A percentile compares a stretch with the other conserved stretches of the same genome.
Evolutionary conservation across 495 filamentous ascomycete genomes (phyloP).

Genomic region (Penicillium salamii): DNA sequence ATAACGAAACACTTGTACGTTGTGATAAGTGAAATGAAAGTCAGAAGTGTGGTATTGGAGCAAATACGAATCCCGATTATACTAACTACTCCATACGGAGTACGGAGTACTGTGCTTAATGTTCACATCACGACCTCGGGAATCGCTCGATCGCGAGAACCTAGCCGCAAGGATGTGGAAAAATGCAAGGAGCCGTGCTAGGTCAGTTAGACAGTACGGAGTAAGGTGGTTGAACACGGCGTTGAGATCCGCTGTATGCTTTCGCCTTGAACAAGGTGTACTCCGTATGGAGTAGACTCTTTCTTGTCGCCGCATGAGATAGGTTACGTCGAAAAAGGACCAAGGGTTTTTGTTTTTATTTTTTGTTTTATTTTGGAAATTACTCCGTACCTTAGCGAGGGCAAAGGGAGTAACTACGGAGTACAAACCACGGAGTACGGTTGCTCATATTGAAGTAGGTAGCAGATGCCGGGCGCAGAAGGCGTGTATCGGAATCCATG

Average conservation of each 20-base stretch:
- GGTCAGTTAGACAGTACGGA: slow-evolving; percentile 10
- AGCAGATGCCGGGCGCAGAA: slow-evolving; percentile 12
- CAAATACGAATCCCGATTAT: background rate
- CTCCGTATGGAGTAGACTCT: background rate
- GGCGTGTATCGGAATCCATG: slow-evolving; percentile 9
- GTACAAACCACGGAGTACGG: no score
- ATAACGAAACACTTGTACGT: background rate
- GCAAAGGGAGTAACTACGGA: no score
- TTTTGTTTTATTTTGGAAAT: no score
- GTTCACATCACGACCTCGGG: background rate
- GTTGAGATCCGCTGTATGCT: slow-evolving; percentile 3
- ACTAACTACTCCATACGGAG: no score
- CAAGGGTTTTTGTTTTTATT: background rate
- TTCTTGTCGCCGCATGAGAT: slow-evolving; percentile 18
- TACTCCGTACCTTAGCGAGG: no score
- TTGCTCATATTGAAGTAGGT: no score
- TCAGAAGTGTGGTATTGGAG: background rate
- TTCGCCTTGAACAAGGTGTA: slow-evolving; percentile 2
- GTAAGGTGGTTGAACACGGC: slow-evolving; percentile 8
- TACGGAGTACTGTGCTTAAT: no score
- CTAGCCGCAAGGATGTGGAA: slow-evolving; percentile 19
- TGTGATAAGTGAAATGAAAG: background rate
- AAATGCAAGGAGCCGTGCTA: slow-evolving; percentile 26
- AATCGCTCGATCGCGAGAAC: background rate
- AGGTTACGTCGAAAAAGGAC: slow-evolving; percentile 4